A percentile compares a stretch with the other conserved stretches of the same genome.
Conservation (phyloP, 2,329 filamentous ascomycete genomes). For the Pseudogymnoascus sp. region DNA sequence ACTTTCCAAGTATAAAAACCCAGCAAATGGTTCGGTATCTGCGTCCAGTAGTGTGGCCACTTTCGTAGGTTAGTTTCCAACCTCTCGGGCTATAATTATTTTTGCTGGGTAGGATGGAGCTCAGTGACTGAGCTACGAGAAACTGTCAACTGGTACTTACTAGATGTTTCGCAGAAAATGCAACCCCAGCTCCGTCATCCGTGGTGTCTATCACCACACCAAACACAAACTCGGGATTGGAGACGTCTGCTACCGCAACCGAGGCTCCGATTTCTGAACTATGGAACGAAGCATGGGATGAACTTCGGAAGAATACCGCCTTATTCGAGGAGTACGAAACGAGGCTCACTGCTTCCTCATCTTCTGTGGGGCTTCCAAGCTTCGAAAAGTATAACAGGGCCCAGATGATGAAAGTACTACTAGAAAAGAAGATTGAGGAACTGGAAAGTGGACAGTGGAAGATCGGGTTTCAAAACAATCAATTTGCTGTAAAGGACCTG, state of each 20-base stretch:
- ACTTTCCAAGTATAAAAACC: not conserved
- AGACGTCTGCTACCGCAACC: not conserved
- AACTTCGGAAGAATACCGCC: not conserved
- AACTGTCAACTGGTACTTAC: not conserved
- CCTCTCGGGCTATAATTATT: not conserved
- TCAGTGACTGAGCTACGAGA: not conserved
- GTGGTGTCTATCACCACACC: not conserved
- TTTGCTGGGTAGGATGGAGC: not conserved
- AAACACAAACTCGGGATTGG: not conserved
- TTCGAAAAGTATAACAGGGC: not conserved
- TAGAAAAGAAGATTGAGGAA: slow-evolving; percentile 10
- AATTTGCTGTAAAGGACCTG: slow-evolving; percentile 16
- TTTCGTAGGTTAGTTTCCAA: not conserved
- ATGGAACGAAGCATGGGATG: not conserved
- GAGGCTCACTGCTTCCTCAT: not conserved
- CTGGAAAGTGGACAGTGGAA: slow-evolving; percentile 13
- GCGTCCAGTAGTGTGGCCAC: not conserved
- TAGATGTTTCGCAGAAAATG: not conserved
- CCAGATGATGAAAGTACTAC: not conserved
- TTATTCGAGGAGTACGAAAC: not conserved
- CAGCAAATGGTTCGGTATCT: not conserved
- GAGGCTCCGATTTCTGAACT: not conserved
- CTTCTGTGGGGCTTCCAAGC: not conserved
- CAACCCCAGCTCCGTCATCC: not conserved
- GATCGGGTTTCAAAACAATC: slow-evolving; percentile 14